phyloP scores from a whole-genome alignment of 1,284 basidiomycete species.

The Ganoderma resinaceum region DNA sequence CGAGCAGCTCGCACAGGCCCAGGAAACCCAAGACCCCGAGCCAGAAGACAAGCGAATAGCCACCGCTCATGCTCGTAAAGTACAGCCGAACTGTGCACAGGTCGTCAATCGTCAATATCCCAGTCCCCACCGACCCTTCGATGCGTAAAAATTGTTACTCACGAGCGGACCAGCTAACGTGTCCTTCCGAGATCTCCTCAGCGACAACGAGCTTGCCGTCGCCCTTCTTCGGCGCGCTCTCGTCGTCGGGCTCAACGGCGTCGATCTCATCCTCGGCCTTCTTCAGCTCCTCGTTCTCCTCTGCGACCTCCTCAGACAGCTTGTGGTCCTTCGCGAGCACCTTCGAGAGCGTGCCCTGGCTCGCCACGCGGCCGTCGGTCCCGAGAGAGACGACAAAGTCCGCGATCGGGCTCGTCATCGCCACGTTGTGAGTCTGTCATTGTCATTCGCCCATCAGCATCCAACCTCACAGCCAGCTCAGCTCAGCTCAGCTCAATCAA shows the following conservation, averaged over 20 bases:
- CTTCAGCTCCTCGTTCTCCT: constrained; percentile 48
- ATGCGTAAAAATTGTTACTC: constrained; percentile 13
- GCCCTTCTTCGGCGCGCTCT: constrained; percentile 34
- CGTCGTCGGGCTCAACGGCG: constrained; percentile 43
- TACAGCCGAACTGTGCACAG: constrained; percentile 37
- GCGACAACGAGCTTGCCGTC: constrained; percentile 59
- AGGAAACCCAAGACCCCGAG: constrained; percentile 35
- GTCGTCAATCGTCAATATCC: not conserved
- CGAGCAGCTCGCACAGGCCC: constrained; percentile 32
- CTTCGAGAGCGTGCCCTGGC: constrained; percentile 55
- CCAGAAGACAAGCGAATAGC: constrained; percentile 43
- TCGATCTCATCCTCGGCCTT: constrained; percentile 51
- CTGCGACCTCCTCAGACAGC: constrained; percentile 48
- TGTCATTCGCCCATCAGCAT: not conserved
- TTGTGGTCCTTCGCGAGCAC: constrained; percentile 49
- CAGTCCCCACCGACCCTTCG: not conserved
- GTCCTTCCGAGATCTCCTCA: constrained; percentile 66
- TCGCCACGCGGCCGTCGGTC: constrained; percentile 55
- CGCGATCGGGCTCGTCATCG: constrained; percentile 68
- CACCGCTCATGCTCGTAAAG: constrained; percentile 41
- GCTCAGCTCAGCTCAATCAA: too few species aligned
- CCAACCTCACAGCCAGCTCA: too few species aligned
- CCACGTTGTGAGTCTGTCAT: constrained; percentile 74
- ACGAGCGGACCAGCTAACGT: constrained; percentile 56
- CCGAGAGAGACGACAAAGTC: constrained; percentile 67